A percentile compares a stretch with the other conserved stretches of the same genome.
phyloP scores from a whole-genome alignment of 768 basidiomycete species.

The Lactarius sanguifluus region DNA sequence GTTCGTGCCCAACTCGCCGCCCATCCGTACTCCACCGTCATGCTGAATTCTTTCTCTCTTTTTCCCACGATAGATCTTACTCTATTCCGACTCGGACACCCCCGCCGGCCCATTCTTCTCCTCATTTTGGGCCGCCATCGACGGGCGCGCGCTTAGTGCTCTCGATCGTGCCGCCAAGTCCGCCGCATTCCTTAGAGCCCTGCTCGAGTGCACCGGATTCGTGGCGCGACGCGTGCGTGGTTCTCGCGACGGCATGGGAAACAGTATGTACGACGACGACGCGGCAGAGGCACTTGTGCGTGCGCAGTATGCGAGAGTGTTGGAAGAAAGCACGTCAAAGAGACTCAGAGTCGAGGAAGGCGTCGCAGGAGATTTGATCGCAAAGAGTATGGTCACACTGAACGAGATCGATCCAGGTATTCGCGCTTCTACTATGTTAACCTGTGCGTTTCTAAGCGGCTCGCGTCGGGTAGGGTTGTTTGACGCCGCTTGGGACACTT shows the following conservation, averaged over 20 bases:
- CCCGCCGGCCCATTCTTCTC: slow-evolving; percentile 57
- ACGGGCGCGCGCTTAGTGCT: slow-evolving; percentile 57
- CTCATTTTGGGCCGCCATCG: slow-evolving; percentile 82
- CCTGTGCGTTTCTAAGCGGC: not conserved
- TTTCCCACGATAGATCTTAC: slow-evolving; percentile 34
- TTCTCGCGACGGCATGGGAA: slow-evolving; percentile 25
- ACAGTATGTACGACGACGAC: slow-evolving; percentile 14
- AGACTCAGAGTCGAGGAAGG: slow-evolving; percentile 49
- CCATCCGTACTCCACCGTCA: slow-evolving; percentile 4
- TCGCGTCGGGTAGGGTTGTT: slow-evolving; percentile 43
- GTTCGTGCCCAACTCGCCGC: slow-evolving; percentile 42
- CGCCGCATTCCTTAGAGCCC: slow-evolving; percentile 64
- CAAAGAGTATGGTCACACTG: slow-evolving; percentile 41
- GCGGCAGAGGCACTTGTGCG: slow-evolving; percentile 39
- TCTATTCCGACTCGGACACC: slow-evolving; percentile 26
- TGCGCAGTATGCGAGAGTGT: slow-evolving; percentile 48
- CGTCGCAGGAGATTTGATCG: slow-evolving; percentile 46
- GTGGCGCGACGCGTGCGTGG: slow-evolving; percentile 46
- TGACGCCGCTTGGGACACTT: slow-evolving; percentile 46
- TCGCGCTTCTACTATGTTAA: not conserved
- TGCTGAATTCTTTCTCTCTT: not conserved
- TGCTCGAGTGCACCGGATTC: slow-evolving; percentile 70
- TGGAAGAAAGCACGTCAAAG: slow-evolving; percentile 47
- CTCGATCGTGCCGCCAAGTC: slow-evolving; percentile 53
- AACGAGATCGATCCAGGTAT: slow-evolving; percentile 34